Percentiles rank a stretch among this genome's conserved stretches.
phyloP scores from a whole-genome alignment of 2,329 filamentous ascomycete genomes.

The Aspergillus hiratsukae region DNA sequence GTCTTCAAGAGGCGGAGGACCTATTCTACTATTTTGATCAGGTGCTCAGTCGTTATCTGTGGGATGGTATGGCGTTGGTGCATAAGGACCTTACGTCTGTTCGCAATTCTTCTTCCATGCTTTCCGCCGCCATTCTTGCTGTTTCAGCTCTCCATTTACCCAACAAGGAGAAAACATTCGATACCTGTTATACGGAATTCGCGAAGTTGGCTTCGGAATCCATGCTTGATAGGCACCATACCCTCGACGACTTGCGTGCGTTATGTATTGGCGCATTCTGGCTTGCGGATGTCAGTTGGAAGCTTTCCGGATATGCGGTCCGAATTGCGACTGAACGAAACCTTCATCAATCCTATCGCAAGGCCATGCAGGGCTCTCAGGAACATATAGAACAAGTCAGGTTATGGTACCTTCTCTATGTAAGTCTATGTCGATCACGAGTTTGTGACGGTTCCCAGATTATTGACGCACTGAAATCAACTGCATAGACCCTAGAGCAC shows the following conservation, averaged over 20 bases:
- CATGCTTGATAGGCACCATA: conserved; percentile 50
- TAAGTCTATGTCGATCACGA: conserved; percentile 18
- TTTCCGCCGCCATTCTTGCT: conserved; percentile 43
- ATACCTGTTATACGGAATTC: conserved; percentile 50
- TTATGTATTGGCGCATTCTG: conserved; percentile 54
- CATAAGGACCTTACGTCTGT: conserved; percentile 45
- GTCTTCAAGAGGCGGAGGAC: conserved; percentile 40
- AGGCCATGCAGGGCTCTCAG: conserved; percentile 34
- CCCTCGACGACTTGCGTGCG: conserved; percentile 49
- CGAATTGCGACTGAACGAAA: conserved; percentile 42
- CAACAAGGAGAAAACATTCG: conserved; percentile 43
- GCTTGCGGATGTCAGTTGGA: conserved; percentile 52
- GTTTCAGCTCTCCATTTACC: conserved; percentile 50
- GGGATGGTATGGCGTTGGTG: conserved; percentile 43
- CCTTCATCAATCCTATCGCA: conserved; percentile 41
- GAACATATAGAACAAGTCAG: conserved; percentile 36
- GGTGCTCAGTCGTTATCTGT: conserved; percentile 38
- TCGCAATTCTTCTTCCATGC: conserved; percentile 44
- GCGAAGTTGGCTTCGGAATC: conserved; percentile 49
- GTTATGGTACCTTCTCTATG: conserved; percentile 41
- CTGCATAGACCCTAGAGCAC: conserved; percentile 35
- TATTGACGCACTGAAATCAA: conserved; percentile 10
- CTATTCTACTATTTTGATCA: conserved; percentile 39
- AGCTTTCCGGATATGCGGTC: conserved; percentile 40
- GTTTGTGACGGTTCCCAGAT: background rate